phyloP scores from a whole-genome alignment of 2,329 filamentous ascomycete genomes.

The Samsoniella hepiali region DNA sequence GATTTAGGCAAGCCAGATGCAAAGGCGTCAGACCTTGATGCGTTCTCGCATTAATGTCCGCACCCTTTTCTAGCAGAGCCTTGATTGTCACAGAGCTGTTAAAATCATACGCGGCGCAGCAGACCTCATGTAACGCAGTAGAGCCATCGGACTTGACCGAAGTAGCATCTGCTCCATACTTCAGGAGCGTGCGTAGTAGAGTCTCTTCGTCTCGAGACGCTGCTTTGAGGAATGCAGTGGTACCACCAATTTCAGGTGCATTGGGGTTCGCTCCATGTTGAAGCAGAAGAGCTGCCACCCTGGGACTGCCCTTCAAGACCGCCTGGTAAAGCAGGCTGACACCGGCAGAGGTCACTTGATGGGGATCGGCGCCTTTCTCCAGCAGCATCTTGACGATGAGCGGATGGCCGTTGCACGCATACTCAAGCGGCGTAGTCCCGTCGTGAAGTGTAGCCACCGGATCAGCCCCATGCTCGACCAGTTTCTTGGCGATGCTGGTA shows the following conservation, averaged over 20 bases:
- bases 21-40: neutral
- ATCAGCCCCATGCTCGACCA: slow-evolving; percentile 8
- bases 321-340: neutral
- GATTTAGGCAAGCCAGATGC: neutral
- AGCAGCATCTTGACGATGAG: slow-evolving; percentile 9
- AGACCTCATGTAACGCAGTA: slow-evolving; percentile 1
- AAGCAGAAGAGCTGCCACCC: neutral
- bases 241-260: neutral
- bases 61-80: neutral
- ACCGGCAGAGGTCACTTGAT: neutral
- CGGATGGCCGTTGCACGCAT: neutral
- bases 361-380: slow-evolving; percentile 3
- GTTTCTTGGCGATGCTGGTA: neutral
- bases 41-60: neutral
- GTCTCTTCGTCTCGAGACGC: neutral
- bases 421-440: slow-evolving; percentile 11
- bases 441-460: neutral
- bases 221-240: neutral
- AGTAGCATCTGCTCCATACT: slow-evolving; percentile 1
- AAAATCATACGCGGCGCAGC: neutral
- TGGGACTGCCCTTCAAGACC: neutral
- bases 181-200: neutral
- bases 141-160: neutral
- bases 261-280: slow-evolving; percentile 4
- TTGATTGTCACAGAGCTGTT: neutral